Base-by-base conservation (phyloP, 2,329 filamentous ascomycete species). In the Trichophyton benhamiae region DNA sequence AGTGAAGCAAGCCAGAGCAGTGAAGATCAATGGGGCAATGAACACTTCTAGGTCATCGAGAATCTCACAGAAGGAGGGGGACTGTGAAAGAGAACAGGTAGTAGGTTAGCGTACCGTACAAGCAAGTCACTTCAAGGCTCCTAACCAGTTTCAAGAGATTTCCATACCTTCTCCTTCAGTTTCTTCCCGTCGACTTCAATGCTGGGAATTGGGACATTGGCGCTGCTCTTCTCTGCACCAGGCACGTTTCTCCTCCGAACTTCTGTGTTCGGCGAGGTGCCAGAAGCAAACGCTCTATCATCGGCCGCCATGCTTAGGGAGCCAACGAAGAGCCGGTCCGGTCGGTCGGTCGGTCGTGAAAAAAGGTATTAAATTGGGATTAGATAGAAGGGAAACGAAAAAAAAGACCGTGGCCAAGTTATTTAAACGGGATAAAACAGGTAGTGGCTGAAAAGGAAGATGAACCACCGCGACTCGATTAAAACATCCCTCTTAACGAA, bases 21-120 rank as follows among this genome's bases (percentile, higher is more conserved):
- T 87, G 69, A 87, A 83, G 65, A 87, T 72, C 58, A 86, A 71
- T 49, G 84, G 83, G n/a, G 82, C 83, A 72, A 84, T 79, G 64
- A 86, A 74, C 65, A 79, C 82, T 69, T 87, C 84, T 72, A 80
- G 84, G 61, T 82, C 77, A 69, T 83, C 81, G n/a, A 80, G 69
- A 36, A 71, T 67, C 55, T 74, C 69, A 30, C 75, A 62, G 58
- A 77, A 69, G 30, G 60, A 63, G 6, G 58, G 57, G 44, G 64
- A 61, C 52, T 55, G 15, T 8, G 27, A 7, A 20, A 49, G 44
- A 27, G 3, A 44, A 48, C 46, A 58, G 58, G 25, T 4, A 30
- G 30, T 1, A 42, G 9, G 58, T 48, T 15, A 36, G 58, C 22
- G 48, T 8, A 15, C 38, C 11, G n/a, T 22, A 42, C 36, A 30